Percentiles rank a stretch among this genome's conserved stretches.
Evolutionary conservation across 768 basidiomycete genomes (phyloP).

Genomic region (Amanita exitialis): DNA sequence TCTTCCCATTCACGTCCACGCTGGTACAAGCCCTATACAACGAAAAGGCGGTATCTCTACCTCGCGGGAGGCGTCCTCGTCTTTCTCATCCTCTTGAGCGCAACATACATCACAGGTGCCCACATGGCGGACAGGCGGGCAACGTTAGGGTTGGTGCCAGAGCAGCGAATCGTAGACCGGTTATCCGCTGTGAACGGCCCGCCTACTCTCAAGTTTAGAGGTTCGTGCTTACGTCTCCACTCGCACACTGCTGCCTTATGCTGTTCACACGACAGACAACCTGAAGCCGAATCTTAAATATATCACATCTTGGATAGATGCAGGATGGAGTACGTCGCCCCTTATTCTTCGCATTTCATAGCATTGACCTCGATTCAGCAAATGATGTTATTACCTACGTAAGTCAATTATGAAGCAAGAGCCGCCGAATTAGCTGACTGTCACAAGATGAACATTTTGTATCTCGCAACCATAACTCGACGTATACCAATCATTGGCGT

Average conservation of each 20-base stretch:
- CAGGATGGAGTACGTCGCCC: constrained; percentile 60
- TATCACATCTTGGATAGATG: constrained; percentile 64
- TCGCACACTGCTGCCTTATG: neutral
- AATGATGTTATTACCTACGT: constrained; percentile 76
- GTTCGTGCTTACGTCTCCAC: constrained; percentile 17
- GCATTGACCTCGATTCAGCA: constrained; percentile 25
- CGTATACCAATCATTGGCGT: constrained; percentile 49
- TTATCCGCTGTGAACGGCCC: constrained; percentile 26
- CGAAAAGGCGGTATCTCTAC: constrained; percentile 9
- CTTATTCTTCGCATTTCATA: neutral
- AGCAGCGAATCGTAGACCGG: neutral
- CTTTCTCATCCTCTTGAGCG: constrained; percentile 17
- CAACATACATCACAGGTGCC: constrained; percentile 7
- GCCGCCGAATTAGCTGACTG: neutral
- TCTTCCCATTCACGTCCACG: neutral
- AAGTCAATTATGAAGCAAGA: constrained; percentile 10
- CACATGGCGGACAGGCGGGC: neutral
- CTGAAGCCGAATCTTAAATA: constrained; percentile 50
- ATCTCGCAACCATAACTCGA: constrained; percentile 46
- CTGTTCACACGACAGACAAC: constrained; percentile 36
- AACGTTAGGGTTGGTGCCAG: neutral
- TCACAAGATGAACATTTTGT: constrained; percentile 42
- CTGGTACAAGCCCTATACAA: neutral
- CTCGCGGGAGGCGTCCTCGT: constrained; percentile 18
- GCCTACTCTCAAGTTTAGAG: constrained; percentile 50